Percentiles rank a stretch among this genome's conserved stretches.
Conservation (phyloP, 129 eudicot genomes). For the Solidago caesia region DNA sequence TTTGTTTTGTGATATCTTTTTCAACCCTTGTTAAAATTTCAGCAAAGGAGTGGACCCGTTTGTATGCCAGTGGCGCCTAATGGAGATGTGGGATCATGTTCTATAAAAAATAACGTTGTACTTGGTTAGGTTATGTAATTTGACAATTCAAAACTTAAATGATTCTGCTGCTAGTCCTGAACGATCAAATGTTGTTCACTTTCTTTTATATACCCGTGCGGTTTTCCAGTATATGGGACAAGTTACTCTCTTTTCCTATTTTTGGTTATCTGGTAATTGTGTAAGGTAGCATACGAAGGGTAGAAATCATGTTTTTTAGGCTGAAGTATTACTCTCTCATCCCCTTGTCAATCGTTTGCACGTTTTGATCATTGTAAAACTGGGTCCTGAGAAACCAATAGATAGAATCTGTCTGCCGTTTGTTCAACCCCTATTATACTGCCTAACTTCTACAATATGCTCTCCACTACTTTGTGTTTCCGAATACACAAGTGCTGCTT, state of each 20-base stretch:
- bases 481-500: no score
- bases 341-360: no score
- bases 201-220: constrained; percentile 22
- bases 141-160: constrained; percentile 16
- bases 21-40: constrained; percentile 5
- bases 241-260: constrained; percentile 7
- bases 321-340: no score
- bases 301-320: no score
- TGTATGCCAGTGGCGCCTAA: constrained; percentile 53
- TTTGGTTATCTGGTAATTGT: not conserved
- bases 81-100: constrained; percentile 15
- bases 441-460: no score
- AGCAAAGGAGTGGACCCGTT: constrained; percentile 63
- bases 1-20: not conserved
- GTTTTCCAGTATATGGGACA: constrained; percentile 28
- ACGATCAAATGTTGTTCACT: constrained; percentile 25
- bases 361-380: no score
- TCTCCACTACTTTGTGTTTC: no score
- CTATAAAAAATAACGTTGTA: constrained; percentile 24
- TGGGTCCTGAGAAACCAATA: no score
- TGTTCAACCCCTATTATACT: no score
- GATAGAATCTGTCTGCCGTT: no score
- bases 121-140: constrained; percentile 32
- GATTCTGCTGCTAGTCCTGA: constrained; percentile 22
- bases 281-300: no score